phyloP scores from a whole-genome alignment of 129 eudicot species.

The Helichrysum umbraculigerum region DNA sequence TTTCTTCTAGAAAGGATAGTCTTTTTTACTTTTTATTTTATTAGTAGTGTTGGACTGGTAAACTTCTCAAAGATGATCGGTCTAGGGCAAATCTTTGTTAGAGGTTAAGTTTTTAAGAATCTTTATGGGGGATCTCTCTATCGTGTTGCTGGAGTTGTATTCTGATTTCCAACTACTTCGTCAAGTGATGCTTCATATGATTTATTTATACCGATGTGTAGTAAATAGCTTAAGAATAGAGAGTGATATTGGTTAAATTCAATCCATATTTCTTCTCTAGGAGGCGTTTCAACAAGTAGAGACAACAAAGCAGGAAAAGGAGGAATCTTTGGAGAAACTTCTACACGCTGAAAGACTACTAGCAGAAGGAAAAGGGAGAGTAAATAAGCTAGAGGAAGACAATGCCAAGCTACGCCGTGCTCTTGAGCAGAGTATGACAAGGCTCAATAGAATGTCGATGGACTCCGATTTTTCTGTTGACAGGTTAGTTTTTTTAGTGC shows the following conservation, averaged over 20 bases:
- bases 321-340: conserved; percentile 54
- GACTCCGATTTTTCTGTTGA: conserved; percentile 94
- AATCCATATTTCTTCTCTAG: conserved; percentile 35
- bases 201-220: conserved; percentile 7
- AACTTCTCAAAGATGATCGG: background rate
- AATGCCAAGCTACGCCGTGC: conserved; percentile 90
- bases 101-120: background rate
- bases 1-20: background rate
- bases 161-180: conserved; percentile 4
- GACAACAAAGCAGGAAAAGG: conserved; percentile 63
- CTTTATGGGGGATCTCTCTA: background rate
- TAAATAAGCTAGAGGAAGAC: conserved; percentile 88
- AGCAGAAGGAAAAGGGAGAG: conserved; percentile 72
- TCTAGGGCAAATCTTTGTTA: no score
- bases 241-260: conserved; percentile 12
- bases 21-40: conserved; percentile 1
- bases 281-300: conserved; percentile 67
- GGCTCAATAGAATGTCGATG: conserved; percentile 96
- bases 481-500: conserved; percentile 50
- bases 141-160: conserved; percentile 11
- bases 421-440: conserved; percentile 97
- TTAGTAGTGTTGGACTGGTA: conserved; percentile 1
- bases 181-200: conserved; percentile 15
- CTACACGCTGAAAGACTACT: conserved; percentile 59
- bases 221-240: conserved; percentile 1